Evolutionary conservation across 495 filamentous ascomycete species (phyloP), one percentile per base, ranked within the genome.

Genomic region (Hypomontagnella submonticulosa): DNA sequence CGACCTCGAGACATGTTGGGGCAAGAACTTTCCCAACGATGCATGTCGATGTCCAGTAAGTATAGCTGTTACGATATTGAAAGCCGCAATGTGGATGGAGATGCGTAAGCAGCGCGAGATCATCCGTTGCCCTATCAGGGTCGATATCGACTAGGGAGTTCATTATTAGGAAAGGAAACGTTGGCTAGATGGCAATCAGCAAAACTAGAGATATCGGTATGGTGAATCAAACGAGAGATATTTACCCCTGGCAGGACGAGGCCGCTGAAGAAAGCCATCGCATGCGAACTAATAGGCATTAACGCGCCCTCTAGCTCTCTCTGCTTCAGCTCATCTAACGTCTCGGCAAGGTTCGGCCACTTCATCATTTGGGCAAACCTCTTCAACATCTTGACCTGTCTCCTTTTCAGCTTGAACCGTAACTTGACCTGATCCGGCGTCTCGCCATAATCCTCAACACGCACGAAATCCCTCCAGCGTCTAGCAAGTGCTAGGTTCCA

Each of bases 1-100:
- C 88, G 18, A 92, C 84, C 53, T 88, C 81, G 20, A 84, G 84
- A 70, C 89, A 90, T 15, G 88, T 89, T 55, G 89, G 90, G 2
- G 89, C 90, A 5, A 97, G 86, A 19, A 91, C 88, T 69, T 90
- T 91, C 18, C 88, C 89, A 5, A 91, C 86, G 59, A 92, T 88
- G 63, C 80, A 89, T 36, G 81, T 73, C 47, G 84, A 84, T 4
- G 87, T 84, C 88, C 89, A 92, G 78, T 90, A 92, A 1, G 89
- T 90, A 71, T 83, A 82, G 67, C 79, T 83, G 38, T 79, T 83
- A 40, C 85, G 83, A 69, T 90, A 90, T 71, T 92, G 89, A 74
- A 92, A 90, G 15, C 89, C 89, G 61, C 85, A 83, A 57, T 85
- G 80, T 1, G 87, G 85, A 42, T 85, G 79, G 66, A 85, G 79